These are phyloP conservation scores for Passalora sequoiae DNA, from an alignment of 2,329 filamentous ascomycete genomes.

Conservation along the genomic window DNA sequence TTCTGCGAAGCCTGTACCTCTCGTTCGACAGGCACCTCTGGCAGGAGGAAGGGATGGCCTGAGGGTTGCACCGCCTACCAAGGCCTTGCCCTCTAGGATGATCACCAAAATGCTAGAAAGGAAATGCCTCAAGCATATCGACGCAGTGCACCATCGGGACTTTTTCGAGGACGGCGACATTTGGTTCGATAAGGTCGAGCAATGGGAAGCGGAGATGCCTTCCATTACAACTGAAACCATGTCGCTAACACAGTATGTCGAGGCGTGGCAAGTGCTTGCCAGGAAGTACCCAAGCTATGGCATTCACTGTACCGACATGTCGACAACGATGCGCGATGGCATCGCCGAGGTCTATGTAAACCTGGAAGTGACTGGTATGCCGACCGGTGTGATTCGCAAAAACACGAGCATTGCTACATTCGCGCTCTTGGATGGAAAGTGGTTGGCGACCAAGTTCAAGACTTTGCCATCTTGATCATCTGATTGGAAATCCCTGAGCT, in stretches of 20 bases:
- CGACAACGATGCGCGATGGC: slow-evolving; percentile 2
- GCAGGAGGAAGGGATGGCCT: slow-evolving; percentile 9
- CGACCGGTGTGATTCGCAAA: slow-evolving; percentile 3
- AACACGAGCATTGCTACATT: slow-evolving; percentile 8
- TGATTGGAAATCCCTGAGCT: too few relatives aligned
- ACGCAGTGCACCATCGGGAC: slow-evolving; percentile 7
- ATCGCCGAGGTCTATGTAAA: slow-evolving; percentile 1
- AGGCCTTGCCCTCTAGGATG: slow-evolving; percentile 7
- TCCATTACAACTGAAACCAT: slow-evolving; percentile 1
- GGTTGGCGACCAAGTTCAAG: slow-evolving; percentile 13
- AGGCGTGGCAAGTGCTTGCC: slow-evolving; percentile 9
- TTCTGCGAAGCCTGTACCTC: not conserved
- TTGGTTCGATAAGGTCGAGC: slow-evolving; percentile 6
- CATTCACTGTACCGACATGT: slow-evolving; percentile 6
- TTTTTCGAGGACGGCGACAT: slow-evolving; percentile 10
- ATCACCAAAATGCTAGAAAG: slow-evolving; percentile 6
- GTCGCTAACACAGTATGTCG: slow-evolving; percentile 6
- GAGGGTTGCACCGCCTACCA: slow-evolving; percentile 1
- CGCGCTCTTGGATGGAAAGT: slow-evolving; percentile 10
- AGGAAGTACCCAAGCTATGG: slow-evolving; percentile 7
- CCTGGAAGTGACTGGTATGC: slow-evolving; percentile 11
- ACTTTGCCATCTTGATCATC: slow-evolving; percentile 4
- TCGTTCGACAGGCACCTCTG: slow-evolving; percentile 2
- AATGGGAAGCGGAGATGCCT: slow-evolving; percentile 9
- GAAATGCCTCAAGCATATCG: slow-evolving; percentile 10